Evolutionary conservation across 768 basidiomycete species (phyloP), one percentile per base, ranked within the genome.

Genomic region (Agaricus blazei): DNA sequence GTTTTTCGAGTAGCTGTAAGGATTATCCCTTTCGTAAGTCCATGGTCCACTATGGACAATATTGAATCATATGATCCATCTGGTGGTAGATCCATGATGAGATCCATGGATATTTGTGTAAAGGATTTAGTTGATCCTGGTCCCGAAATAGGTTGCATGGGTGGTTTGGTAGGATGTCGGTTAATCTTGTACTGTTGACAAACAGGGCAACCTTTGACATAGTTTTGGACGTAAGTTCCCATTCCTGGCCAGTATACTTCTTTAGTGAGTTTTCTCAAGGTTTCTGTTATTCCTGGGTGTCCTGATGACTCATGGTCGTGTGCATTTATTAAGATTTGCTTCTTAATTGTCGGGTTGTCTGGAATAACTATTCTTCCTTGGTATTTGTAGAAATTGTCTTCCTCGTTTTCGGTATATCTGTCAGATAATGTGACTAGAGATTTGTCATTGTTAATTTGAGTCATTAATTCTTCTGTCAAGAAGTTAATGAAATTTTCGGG

Each of bases 161-260:
- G 42, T 2, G 59, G 54, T 45, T 61, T 58, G 8, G 42, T 26
- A 2, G 60, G 64, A 8, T 26, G 9, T 47, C 45, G 1, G 15
- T 52, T 59, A 26, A 59, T 59, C 14, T 59, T 59, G 42, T 24
- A 49, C 47, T 62, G 58, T 58, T 68, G 67, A 29, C 65, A 66
- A 1, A 5, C 40, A 1, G 7, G 44, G 23, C 66, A 67, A 24
- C 62, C 63, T 44, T 59, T 34, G 12, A 67, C 47, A 48, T 65
- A 67, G 5, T 64, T 45, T 5, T 60, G 56, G 31, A 64, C 34
- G 27, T 59, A 63, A 1, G 12, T 40, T 0, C 50, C 12, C 55
- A 64, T 59, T 52, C 59, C 60, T 9, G 64, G 66, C 66, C 64
- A 67, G 45, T 58, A 67, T 28, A 59, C 59, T 1, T 59, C n/a